Evolutionary conservation across 73 alveolate species (phyloP), one percentile per base, ranked within the genome.

Genomic region (Tetrahymena elliotti): DNA sequence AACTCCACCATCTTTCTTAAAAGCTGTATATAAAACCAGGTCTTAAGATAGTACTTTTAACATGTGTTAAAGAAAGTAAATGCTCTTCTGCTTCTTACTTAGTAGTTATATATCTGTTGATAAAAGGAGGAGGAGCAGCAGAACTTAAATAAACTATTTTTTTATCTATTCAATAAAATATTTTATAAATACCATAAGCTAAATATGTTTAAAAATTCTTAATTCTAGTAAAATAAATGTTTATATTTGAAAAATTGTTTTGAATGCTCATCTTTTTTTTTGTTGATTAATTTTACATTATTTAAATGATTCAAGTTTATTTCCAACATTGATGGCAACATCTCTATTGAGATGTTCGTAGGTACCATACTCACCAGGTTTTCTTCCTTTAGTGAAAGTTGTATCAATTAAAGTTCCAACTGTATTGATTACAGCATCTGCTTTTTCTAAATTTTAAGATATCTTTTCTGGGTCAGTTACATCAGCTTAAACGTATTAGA

Each of bases 61-160:
- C 83, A 16, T 35, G 34, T 11, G n/a, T 22, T 88, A 94, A 53
- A 33, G 33, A 36, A 27, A 88, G 20, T 40, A 94, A 39, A 92
- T 94, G 95, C 37, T 94, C 47, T 94, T 94, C 96, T 40, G 93
- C 96, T 88, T 94, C 96, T 53, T 94, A 88, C 37, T 94, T 94
- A 52, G 96, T 94, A 15, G 96, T 88, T 12, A 94, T n/a, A 35
- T 94, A 94, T 47, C 96, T 39, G 27, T 38, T 33, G 39, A 94
- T 47, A 35, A 94, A 94, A 6, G 96, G 96, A 39, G 96, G 96
- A 33, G 93, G 93, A 34, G 96, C 95, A 38, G 96, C 84, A 20
- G 93, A 94, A 88, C 96, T 94, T 34, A 94, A 68, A 53, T 94
- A 94, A 13, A 94, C 95, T 53, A 94, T 83, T 24, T 94, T 94